These are phyloP conservation scores for Chaetomium tenue DNA, from an alignment of 495 filamentous ascomycete species.

Conservation along the genomic window DNA sequence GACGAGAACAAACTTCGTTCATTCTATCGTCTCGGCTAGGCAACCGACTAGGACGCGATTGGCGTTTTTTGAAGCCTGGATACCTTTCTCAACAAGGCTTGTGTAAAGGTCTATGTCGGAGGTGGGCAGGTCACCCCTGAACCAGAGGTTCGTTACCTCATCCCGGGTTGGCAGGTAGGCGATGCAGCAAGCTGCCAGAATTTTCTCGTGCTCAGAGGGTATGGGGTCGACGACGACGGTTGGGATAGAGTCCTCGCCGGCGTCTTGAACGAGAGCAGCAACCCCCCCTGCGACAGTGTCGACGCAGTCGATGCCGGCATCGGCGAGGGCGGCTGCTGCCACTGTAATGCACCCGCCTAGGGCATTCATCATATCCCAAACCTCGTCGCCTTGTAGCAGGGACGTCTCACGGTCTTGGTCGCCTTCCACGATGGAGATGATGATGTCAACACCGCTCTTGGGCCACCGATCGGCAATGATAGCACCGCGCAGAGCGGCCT, in stretches of 20 bases:
- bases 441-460: conserved; percentile 90
- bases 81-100: conserved; percentile 43
- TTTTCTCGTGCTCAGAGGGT: conserved; percentile 72
- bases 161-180: conserved; percentile 84
- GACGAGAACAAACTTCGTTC: conserved; percentile 7
- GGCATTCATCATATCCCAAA: conserved; percentile 76
- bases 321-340: conserved; percentile 89
- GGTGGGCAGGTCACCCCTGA: conserved; percentile 64
- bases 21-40: conserved; percentile 39
- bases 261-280: conserved; percentile 66
- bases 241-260: conserved; percentile 37
- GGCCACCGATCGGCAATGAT: conserved; percentile 94
- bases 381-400: conserved; percentile 56
- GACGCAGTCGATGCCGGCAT: conserved; percentile 94
- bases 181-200: conserved; percentile 81
- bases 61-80: conserved; percentile 44
- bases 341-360: conserved; percentile 90
- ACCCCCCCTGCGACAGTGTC: conserved; percentile 88
- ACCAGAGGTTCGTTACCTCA: conserved; percentile 91
- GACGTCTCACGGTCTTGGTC: conserved; percentile 58
- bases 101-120: conserved; percentile 43
- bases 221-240: conserved; percentile 77
- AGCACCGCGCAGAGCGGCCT: conserved; percentile 82
- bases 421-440: conserved; percentile 88
- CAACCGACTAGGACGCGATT: conserved; percentile 45